Conservation (phyloP, 495 filamentous ascomycete genomes). For the Neurospora discreta region DNA sequence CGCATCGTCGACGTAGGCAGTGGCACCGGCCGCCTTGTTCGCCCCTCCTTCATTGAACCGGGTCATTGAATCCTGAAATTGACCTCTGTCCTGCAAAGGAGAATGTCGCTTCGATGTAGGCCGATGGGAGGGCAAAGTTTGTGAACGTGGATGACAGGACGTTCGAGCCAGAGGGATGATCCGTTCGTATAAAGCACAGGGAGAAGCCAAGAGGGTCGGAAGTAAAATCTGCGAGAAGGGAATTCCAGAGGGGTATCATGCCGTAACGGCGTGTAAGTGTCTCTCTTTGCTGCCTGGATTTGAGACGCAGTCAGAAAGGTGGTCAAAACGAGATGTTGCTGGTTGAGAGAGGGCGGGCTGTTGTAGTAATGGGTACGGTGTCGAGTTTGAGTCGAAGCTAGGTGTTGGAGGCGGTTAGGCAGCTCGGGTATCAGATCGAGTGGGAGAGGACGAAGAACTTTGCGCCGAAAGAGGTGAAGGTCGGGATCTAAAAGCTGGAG, state of each 20-base stretch:
- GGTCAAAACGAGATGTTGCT: not conserved
- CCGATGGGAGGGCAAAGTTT: constrained; percentile 11
- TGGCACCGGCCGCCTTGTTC: constrained; percentile 31
- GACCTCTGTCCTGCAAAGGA: constrained; percentile 18
- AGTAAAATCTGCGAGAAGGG: not conserved
- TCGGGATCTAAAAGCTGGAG: constrained; percentile 6
- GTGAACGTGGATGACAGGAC: constrained; percentile 18
- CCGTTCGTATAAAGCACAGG: not conserved
- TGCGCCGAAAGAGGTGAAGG: constrained; percentile 6
- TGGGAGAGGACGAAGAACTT: constrained; percentile 4
- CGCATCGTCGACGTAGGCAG: constrained; percentile 26
- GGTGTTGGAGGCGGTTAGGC: constrained; percentile 1
- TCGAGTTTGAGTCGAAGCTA: constrained; percentile 6
- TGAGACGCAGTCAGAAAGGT: constrained; percentile 4
- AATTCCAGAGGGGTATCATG: constrained; percentile 1
- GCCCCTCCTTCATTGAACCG: constrained; percentile 16
- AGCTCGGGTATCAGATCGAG: constrained; percentile 8
- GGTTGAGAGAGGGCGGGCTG: constrained; percentile 9
- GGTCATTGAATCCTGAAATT: constrained; percentile 26
- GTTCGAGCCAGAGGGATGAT: constrained; percentile 9
- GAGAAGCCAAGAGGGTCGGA: not conserved
- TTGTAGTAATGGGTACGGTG: constrained; percentile 10
- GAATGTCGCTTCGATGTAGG: constrained; percentile 12
- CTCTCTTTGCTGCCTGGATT: constrained; percentile 11
- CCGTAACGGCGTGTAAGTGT: constrained; percentile 6